A percentile compares a stretch with the other conserved stretches of the same genome.
Conservation (phyloP, 2,329 filamentous ascomycete species). For the Hypoxylon sp. region DNA sequence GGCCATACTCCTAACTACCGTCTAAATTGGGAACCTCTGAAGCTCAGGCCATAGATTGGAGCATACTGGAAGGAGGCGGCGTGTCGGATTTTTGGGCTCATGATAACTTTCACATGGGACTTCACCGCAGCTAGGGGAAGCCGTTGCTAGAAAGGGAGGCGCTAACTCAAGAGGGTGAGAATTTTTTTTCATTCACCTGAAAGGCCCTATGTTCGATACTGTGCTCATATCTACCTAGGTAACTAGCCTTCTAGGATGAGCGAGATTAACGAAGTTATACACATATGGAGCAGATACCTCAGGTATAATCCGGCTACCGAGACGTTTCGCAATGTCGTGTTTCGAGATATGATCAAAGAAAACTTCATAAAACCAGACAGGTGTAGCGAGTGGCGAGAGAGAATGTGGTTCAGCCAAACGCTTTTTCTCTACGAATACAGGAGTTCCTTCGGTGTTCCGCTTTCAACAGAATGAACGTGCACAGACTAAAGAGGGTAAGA, state of each 20-base stretch:
- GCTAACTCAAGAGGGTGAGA: slow-evolving; percentile 20
- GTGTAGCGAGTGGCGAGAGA: slow-evolving; percentile 19
- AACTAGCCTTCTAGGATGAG: slow-evolving; percentile 17
- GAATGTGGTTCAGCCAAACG: slow-evolving; percentile 30
- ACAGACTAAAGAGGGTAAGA: not conserved
- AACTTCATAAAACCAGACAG: slow-evolving; percentile 1
- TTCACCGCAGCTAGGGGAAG: slow-evolving; percentile 29
- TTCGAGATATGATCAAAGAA: slow-evolving; percentile 28
- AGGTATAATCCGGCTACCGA: slow-evolving; percentile 21
- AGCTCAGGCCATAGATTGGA: slow-evolving; percentile 34
- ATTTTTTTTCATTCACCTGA: slow-evolving; percentile 32
- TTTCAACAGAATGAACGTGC: not conserved
- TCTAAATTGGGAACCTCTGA: slow-evolving; percentile 8
- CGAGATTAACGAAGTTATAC: slow-evolving; percentile 5
- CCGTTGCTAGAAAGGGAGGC: slow-evolving; percentile 24
- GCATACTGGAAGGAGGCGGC: not conserved
- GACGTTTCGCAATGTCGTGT: slow-evolving; percentile 26
- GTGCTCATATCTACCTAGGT: slow-evolving; percentile 18
- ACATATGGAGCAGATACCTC: slow-evolving; percentile 12
- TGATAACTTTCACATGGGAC: slow-evolving; percentile 11
- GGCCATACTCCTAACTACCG: slow-evolving; percentile 2
- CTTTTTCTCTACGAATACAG: slow-evolving; percentile 35
- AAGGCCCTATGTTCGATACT: slow-evolving; percentile 34
- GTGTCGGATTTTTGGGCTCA: slow-evolving; percentile 26
- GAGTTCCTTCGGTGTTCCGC: slow-evolving; percentile 30